A percentile compares a stretch with the other conserved stretches of the same genome.
phyloP scores from a whole-genome alignment of 2,329 filamentous ascomycete species.

The Xylariomycetidae sp. region DNA sequence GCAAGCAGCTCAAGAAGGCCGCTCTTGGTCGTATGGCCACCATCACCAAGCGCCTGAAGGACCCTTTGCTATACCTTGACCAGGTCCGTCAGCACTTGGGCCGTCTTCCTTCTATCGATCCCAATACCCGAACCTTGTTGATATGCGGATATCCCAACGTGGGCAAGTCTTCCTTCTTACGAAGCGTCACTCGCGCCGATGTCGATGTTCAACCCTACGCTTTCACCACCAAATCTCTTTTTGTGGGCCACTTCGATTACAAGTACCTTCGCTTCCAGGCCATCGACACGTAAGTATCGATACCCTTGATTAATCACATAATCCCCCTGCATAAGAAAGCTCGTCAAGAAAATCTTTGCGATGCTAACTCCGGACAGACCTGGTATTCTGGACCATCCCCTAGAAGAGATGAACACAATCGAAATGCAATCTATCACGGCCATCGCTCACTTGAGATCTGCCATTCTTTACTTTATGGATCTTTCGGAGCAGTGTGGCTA shows the following conservation, averaged over 20 bases:
- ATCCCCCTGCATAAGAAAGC: conserved; percentile 94
- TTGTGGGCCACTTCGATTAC: conserved; percentile 97
- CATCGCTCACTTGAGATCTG: conserved; percentile 91
- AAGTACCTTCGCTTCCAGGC: conserved; percentile 79
- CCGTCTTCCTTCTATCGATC: conserved; percentile 96
- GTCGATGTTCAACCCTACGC: conserved; percentile 97
- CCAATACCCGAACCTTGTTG: conserved; percentile 90
- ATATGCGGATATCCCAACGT: conserved; percentile 98
- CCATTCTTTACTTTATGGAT: conserved; percentile 98
- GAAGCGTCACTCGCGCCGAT: conserved; percentile 87
- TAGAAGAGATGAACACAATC: conserved; percentile 99
- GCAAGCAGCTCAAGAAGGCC: conserved; percentile 96
- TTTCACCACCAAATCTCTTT: conserved; percentile 96
- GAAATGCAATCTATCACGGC: conserved; percentile 99
- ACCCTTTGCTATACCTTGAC: conserved; percentile 91
- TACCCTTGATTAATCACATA: conserved; percentile 99
- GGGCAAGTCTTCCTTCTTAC: conserved; percentile 93
- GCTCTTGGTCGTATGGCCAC: conserved; percentile 98
- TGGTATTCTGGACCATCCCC: conserved; percentile 94
- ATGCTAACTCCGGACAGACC: conserved; percentile 88
- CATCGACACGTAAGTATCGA: no score
- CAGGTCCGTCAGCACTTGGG: conserved; percentile 96
- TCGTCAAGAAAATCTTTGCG: conserved; percentile 90
- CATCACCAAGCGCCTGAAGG: conserved; percentile 89
- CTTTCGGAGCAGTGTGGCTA: conserved; percentile 67